Evolutionary conservation across 305 asterid species (phyloP).

Genomic region (Caryopteris hybrid): DNA sequence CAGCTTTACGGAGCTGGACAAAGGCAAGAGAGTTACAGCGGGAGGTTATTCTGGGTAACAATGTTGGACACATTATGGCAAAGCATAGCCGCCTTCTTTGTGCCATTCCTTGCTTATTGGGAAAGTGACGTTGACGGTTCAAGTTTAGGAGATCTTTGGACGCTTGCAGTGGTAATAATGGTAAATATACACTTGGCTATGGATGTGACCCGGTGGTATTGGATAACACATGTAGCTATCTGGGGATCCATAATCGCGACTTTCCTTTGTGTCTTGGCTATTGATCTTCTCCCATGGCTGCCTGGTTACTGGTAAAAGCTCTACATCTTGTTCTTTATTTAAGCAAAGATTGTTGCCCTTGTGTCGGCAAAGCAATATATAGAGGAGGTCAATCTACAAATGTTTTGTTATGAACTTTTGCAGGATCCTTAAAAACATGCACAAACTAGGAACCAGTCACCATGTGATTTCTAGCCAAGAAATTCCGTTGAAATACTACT

Average conservation of each 20-base stretch:
- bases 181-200: slow-evolving; percentile 89
- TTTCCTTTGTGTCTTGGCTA: slow-evolving; percentile 65
- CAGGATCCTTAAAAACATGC: background rate
- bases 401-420: background rate
- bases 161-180: slow-evolving; percentile 67
- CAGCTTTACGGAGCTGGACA: slow-evolving; percentile 92
- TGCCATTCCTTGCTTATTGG: slow-evolving; percentile 82
- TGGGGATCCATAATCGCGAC: slow-evolving; percentile 94
- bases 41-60: slow-evolving; percentile 70
- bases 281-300: slow-evolving; percentile 58
- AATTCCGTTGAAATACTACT: too few species aligned
- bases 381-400: background rate
- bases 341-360: background rate
- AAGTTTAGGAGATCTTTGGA: slow-evolving; percentile 97
- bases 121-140: slow-evolving; percentile 58
- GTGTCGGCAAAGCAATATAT: background rate
- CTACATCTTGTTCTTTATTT: background rate
- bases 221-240: slow-evolving; percentile 78
- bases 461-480: too few species aligned
- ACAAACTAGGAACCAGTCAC: too few species aligned
- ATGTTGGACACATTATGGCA: slow-evolving; percentile 93
- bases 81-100: slow-evolving; percentile 68
- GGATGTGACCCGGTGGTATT: slow-evolving; percentile 87
- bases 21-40: slow-evolving; percentile 79
- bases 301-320: slow-evolving; percentile 90